phyloP scores from a whole-genome alignment of 108 stramenopile species.

The Bacterosira constricta region DNA sequence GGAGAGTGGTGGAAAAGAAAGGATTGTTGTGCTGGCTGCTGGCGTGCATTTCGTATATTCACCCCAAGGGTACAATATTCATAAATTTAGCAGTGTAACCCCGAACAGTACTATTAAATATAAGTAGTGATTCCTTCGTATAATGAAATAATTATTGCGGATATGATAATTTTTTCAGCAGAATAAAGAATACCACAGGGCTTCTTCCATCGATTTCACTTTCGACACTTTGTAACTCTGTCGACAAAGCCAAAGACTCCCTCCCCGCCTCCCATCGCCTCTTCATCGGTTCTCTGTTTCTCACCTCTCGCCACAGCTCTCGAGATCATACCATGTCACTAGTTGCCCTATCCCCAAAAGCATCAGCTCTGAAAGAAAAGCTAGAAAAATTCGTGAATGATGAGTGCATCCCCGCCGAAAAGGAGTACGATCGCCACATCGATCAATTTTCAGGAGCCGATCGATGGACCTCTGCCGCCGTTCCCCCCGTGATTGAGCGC shows the following conservation, averaged over 20 bases:
- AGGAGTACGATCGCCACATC: constrained; percentile 69
- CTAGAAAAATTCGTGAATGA: constrained; percentile 76
- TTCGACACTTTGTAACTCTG: neutral
- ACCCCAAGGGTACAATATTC: neutral
- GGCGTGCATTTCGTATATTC: neutral
- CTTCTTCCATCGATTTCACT: neutral
- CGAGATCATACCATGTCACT: constrained; percentile 16
- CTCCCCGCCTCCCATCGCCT: no score
- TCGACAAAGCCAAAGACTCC: no score
- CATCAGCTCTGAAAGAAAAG: constrained; percentile 49
- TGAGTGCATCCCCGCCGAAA: constrained; percentile 85
- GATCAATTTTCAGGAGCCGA: constrained; percentile 49
- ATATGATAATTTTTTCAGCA: no score
- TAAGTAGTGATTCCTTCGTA: no score
- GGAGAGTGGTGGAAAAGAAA: no score
- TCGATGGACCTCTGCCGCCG: constrained; percentile 68
- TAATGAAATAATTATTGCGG: no score
- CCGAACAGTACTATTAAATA: neutral
- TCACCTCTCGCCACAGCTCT: neutral
- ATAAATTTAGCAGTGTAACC: neutral
- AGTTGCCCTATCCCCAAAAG: constrained; percentile 1
- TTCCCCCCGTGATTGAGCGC: constrained; percentile 68
- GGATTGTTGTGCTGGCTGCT: neutral
- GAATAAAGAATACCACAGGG: neutral
- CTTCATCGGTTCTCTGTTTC: no score